Evolutionary conservation across 768 basidiomycete species (phyloP), one percentile per base, ranked within the genome.

Genomic region (Tylopilus sp.): DNA sequence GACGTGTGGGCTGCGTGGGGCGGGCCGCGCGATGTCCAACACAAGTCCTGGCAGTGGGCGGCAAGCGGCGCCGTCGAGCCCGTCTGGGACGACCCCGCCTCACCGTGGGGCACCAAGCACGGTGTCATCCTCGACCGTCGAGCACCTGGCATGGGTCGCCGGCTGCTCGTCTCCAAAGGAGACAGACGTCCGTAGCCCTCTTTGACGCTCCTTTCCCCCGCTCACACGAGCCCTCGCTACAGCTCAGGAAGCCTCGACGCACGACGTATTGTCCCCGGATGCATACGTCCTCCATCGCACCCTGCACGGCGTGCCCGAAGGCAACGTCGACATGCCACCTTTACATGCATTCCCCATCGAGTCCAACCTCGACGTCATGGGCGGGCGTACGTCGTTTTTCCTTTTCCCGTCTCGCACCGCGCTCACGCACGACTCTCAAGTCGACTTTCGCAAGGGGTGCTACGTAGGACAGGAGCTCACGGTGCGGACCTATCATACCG

Each of bases 401-500:
- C n/a, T 10, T 47, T 46, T 25, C n/a, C 48, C 36, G 13, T 36
- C 25, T 17, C 40, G 19, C 17, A 28, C 17, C 1, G 42, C 48
- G 29, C 34, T 62, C 38, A 58, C 41, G n/a, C n/a, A n/a, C n/a
- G n/a, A n/a, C 3, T 24, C 57, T 26, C 44, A 25, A 87, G 95
- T 98, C 66, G 93, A 98, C 71, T 98, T 97, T 69, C 78, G 91
- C 52, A 99, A 99, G 73, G 97, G 97, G 3, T 99, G 97, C 66
- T 98, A 98, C 65, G 87, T 98, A 6, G 97, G 97, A 10, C 97
- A 99, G 76, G 97, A 98, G 63, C 77, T 98, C 36, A 98, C 95
- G 0, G 95, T 97, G 7, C 83, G 97, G 47, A 98, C 96, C 33
- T 96, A 96, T 69, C 93, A 98, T 68, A 98, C 89, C 7, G 97